Conservation (phyloP, 495 filamentous ascomycete species). For the Hyphodiscus hymeniophilus region DNA sequence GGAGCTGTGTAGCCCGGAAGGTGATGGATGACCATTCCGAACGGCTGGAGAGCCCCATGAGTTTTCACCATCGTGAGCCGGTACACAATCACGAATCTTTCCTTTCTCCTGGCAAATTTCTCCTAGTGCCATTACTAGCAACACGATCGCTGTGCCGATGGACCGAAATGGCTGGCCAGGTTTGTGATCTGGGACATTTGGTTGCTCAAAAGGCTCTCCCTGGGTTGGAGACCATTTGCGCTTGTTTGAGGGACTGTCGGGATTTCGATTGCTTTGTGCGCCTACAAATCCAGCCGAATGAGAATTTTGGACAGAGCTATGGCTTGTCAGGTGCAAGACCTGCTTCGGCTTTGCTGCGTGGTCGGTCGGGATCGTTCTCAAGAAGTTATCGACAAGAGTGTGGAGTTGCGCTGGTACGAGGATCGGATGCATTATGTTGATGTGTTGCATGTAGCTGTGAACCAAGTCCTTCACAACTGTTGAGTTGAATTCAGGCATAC, state of each 20-base stretch:
- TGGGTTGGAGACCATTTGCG: slow-evolving; percentile 45
- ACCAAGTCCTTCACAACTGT: slow-evolving; percentile 55
- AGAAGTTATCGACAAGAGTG: slow-evolving; percentile 39
- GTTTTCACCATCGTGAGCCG: slow-evolving; percentile 20
- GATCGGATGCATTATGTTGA: slow-evolving; percentile 88
- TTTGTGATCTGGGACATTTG: slow-evolving; percentile 20
- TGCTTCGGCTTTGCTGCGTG: slow-evolving; percentile 11
- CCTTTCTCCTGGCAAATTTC: slow-evolving; percentile 65
- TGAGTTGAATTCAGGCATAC: slow-evolving; percentile 55
- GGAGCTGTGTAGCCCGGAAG: slow-evolving; percentile 37
- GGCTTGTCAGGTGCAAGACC: background rate
- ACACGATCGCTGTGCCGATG: slow-evolving; percentile 65
- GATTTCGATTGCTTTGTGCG: slow-evolving; percentile 13
- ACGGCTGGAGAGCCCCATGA: slow-evolving; percentile 37
- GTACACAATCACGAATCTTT: slow-evolving; percentile 48
- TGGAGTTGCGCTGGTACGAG: slow-evolving; percentile 44
- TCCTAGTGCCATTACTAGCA: slow-evolving; percentile 79
- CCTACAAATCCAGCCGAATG: slow-evolving; percentile 23
- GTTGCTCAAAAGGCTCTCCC: slow-evolving; percentile 23
- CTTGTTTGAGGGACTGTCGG: slow-evolving; percentile 38
- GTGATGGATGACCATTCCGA: slow-evolving; percentile 39
- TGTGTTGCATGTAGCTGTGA: slow-evolving; percentile 64
- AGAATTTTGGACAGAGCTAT: background rate
- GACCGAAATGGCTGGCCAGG: slow-evolving; percentile 44
- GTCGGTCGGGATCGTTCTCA: slow-evolving; percentile 22